Base-by-base conservation (phyloP, 176 grass and related monocot species). In the Eragrostis nindensis region DNA sequence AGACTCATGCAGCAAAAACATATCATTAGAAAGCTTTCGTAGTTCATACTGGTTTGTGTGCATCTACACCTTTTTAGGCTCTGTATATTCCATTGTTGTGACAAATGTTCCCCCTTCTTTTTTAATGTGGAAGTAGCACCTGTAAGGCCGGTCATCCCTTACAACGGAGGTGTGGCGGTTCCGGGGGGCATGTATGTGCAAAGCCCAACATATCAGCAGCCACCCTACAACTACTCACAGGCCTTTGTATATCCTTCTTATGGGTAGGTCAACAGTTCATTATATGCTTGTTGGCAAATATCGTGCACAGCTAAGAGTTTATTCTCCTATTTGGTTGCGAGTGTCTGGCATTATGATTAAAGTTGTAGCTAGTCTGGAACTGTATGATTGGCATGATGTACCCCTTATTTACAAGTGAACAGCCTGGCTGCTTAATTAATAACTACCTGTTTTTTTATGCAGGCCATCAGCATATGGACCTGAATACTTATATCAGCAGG, bases 381-480 rank as follows among this genome's bases (percentile, higher is more conserved):
- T 72, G 49, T 67, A 73, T 89, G 73, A 44, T 89, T 77, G 59
- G 25, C 22, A 77, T 43, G 39, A 81, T 85, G 57, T 30, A 64
- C 15, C 25, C 49, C 17, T 39, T 65, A 57, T 50, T 82, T 86
- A 29, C 66, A 86, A 50, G 24, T 66, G 48, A 86, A 77, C 66
- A 81, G 16, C 57, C 65, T 81, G 67, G 30, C 42, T 86, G 8
- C 45, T 39, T 61, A 75, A 66, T 8, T 77, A 53, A 43, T 77
- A 62, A 72, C 50, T 8, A 18, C 50, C 47, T 87, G 55, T 78
- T 82, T 75, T 56, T 10, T n/a, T n/a, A 74, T 85, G 85, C 91
- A 93, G 91, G 74, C 86, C 85, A 79, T 82, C 91, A 76, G 63
- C 87, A 40, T 93, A 87, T 93, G 91, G 84, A 90, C 69, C 87